A percentile compares a stretch with the other conserved stretches of the same genome.
These are phyloP conservation scores for Aureobasidium zeae DNA, from an alignment of 2,329 filamentous ascomycete species.

Conservation along the genomic window DNA sequence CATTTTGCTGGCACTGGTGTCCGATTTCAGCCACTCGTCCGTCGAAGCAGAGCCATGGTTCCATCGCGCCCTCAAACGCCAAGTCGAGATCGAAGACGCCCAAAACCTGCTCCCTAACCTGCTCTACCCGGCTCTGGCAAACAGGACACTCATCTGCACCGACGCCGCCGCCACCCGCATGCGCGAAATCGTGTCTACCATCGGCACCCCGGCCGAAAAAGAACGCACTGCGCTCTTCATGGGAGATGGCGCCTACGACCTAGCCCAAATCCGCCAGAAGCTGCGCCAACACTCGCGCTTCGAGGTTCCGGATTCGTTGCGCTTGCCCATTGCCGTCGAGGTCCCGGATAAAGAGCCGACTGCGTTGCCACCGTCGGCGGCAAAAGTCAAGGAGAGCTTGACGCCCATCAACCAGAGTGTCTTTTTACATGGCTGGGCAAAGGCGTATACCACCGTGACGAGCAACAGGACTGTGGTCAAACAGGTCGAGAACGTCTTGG, in stretches of 20 bases:
- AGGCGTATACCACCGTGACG: conserved; percentile 56
- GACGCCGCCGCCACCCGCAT: conserved; percentile 56
- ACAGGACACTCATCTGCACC: conserved; percentile 55
- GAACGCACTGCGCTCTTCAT: conserved; percentile 51
- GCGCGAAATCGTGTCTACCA: conserved; percentile 54
- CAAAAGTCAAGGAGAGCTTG: conserved; percentile 39
- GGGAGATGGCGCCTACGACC: conserved; percentile 28
- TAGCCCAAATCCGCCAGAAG: background rate
- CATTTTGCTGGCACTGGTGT: conserved; percentile 61
- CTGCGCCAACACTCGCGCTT: background rate
- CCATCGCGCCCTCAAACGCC: conserved; percentile 52
- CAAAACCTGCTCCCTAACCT: conserved; percentile 51
- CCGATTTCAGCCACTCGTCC: conserved; percentile 58
- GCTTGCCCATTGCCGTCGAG: conserved; percentile 47
- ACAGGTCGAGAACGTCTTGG: conserved; percentile 52
- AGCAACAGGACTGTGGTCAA: conserved; percentile 60
- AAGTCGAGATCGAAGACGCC: conserved; percentile 55
- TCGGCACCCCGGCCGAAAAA: conserved; percentile 54
- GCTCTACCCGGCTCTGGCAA: conserved; percentile 53
- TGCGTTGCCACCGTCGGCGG: conserved; percentile 39
- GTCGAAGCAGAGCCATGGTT: conserved; percentile 42
- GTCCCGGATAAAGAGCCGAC: conserved; percentile 21
- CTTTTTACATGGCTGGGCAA: conserved; percentile 62
- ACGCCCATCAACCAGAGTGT: conserved; percentile 59
- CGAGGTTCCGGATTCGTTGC: conserved; percentile 24